phyloP scores from a whole-genome alignment of 805 yeast species.

The Nematodospora valgi region DNA sequence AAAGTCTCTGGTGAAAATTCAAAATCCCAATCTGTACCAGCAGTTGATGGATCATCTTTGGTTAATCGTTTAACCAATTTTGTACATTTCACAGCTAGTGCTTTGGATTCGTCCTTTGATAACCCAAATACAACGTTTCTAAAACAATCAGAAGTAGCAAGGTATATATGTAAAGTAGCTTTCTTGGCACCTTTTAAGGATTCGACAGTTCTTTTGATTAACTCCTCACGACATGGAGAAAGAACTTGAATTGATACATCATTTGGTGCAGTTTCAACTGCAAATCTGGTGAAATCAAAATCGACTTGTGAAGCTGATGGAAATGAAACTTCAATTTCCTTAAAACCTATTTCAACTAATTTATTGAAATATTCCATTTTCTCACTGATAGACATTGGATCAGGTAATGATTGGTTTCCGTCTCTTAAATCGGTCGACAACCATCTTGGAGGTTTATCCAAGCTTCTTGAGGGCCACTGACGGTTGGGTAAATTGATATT shows the following conservation, averaged over 20 bases:
- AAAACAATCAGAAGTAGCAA: slow-evolving; percentile 74
- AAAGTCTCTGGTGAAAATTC: slow-evolving; percentile 81
- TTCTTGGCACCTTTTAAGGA: slow-evolving; percentile 68
- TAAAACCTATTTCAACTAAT: slow-evolving; percentile 68
- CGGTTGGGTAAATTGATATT: slow-evolving; percentile 59
- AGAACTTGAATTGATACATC: slow-evolving; percentile 73
- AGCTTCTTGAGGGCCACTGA: slow-evolving; percentile 66
- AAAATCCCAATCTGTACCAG: slow-evolving; percentile 63
- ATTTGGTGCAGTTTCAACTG: slow-evolving; percentile 73
- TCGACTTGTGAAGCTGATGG: slow-evolving; percentile 83
- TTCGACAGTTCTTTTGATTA: slow-evolving; percentile 71
- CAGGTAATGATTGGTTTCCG: slow-evolving; percentile 79
- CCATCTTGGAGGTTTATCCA: slow-evolving; percentile 77
- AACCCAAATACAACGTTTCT: slow-evolving; percentile 73
- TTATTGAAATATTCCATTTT: slow-evolving; percentile 74
- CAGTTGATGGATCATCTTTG: slow-evolving; percentile 66
- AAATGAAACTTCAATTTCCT: slow-evolving; percentile 77
- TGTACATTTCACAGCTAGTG: slow-evolving; percentile 68
- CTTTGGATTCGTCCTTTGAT: slow-evolving; percentile 65
- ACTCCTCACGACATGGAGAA: slow-evolving; percentile 73
- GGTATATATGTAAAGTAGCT: slow-evolving; percentile 69
- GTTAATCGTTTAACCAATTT: slow-evolving; percentile 65
- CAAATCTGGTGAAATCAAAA: slow-evolving; percentile 76
- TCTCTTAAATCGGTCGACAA: slow-evolving; percentile 76
- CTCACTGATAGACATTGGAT: slow-evolving; percentile 74